Evolutionary conservation across 2,329 filamentous ascomycete genomes (phyloP).

Genomic region (Clonostachys byssicola): DNA sequence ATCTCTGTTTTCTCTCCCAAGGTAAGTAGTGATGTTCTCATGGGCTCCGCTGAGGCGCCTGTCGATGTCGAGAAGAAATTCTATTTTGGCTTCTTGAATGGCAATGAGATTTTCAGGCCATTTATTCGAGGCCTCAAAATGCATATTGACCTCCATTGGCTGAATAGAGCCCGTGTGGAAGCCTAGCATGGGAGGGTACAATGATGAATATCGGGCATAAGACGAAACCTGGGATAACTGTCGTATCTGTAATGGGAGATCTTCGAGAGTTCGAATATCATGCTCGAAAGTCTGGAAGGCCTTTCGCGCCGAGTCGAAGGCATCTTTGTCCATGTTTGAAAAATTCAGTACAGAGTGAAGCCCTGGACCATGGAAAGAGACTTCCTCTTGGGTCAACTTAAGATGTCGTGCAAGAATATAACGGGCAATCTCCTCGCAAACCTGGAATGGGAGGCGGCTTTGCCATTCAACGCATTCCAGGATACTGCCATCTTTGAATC

Average conservation of each 20-base stretch:
- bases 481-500: constrained; percentile 94
- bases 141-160: constrained; percentile 76
- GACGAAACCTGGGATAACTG: constrained; percentile 72
- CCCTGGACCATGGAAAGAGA: constrained; percentile 45
- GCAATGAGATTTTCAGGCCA: constrained; percentile 92
- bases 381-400: constrained; percentile 47
- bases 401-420: constrained; percentile 71
- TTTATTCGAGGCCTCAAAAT: constrained; percentile 87
- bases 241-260: constrained; percentile 81
- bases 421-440: constrained; percentile 75
- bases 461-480: constrained; percentile 88
- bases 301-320: constrained; percentile 66
- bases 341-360: constrained; percentile 44
- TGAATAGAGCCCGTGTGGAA: constrained; percentile 35
- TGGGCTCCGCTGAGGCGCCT: constrained; percentile 62
- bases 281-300: constrained; percentile 71
- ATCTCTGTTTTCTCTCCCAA: constrained; percentile 77
- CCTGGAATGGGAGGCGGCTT: constrained; percentile 54
- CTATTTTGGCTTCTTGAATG: constrained; percentile 90
- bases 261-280: constrained; percentile 72
- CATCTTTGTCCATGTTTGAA: constrained; percentile 40
- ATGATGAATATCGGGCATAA: constrained; percentile 69
- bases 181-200: constrained; percentile 34
- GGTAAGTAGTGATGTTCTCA: constrained; percentile 56
- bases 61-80: constrained; percentile 76